Percentiles rank a stretch among this genome's conserved stretches.
phyloP scores from a whole-genome alignment of 1,284 basidiomycete species.

The Cryptococcus sp. region DNA sequence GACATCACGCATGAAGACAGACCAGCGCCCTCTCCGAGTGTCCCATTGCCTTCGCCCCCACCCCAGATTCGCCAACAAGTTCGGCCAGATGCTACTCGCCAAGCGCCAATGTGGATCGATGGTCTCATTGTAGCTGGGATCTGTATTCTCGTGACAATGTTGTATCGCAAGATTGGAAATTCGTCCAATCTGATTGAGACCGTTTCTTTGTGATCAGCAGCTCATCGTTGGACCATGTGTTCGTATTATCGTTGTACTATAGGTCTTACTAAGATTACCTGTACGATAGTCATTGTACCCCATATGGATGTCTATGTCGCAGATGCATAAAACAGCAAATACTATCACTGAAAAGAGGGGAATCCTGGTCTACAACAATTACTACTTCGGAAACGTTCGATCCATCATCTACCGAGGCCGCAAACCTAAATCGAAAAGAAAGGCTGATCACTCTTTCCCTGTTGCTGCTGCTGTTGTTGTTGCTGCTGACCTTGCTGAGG shows the following conservation, averaged over 20 bases:
- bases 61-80: too few relatives aligned
- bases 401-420: too few relatives aligned
- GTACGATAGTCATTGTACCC: too few relatives aligned
- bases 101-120: constrained; percentile 17
- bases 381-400: too few relatives aligned
- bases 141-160: constrained; percentile 7
- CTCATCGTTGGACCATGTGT: background rate
- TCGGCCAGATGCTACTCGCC: too few relatives aligned
- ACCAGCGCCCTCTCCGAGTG: background rate
- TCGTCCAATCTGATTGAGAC: constrained; percentile 1
- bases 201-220: constrained; percentile 1
- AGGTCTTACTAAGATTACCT: too few relatives aligned
- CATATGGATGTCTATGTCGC: constrained; percentile 1
- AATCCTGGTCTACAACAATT: too few relatives aligned
- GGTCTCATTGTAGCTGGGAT: constrained; percentile 9
- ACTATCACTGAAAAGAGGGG: too few relatives aligned
- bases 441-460: constrained; percentile 60
- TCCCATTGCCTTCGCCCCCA: background rate
- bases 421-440: constrained; percentile 73
- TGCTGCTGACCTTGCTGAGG: constrained; percentile 59
- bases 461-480: constrained; percentile 46
- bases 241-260: constrained; percentile 4
- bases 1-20: too few relatives aligned
- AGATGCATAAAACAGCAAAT: too few relatives aligned
- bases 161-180: constrained; percentile 1